A percentile compares a stretch with the other conserved stretches of the same genome.
Conservation (phyloP, 75 land plant genomes). For the Azolla pinnata region DNA sequence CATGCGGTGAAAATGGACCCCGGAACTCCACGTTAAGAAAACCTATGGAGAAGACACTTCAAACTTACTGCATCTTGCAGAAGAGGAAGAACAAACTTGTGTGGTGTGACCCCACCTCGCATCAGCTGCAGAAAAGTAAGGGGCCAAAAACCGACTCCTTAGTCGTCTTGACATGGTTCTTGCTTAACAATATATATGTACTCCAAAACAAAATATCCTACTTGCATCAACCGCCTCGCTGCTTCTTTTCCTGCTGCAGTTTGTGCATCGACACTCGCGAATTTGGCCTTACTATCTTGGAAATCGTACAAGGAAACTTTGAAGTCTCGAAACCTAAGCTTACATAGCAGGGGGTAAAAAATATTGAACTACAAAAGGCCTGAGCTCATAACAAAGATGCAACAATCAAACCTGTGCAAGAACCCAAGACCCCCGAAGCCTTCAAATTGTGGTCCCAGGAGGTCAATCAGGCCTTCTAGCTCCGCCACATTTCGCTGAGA, state of each 20-base stretch:
- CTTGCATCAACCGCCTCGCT: slow-evolving; percentile 62
- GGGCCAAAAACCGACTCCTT: not conserved
- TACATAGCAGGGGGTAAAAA: not conserved
- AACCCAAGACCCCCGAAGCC: slow-evolving; percentile 71
- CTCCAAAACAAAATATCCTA: slow-evolving; percentile 4
- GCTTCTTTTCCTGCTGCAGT: slow-evolving; percentile 48
- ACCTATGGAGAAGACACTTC: not conserved
- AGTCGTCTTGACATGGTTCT: not conserved
- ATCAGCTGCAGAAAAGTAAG: slow-evolving; percentile 54
- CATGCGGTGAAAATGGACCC: too few relatives aligned
- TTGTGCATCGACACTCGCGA: slow-evolving; percentile 29
- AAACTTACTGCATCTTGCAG: slow-evolving; percentile 70
- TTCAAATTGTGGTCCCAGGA: slow-evolving; percentile 57
- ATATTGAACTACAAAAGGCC: not conserved
- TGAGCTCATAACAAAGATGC: not conserved
- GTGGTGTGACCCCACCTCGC: slow-evolving; percentile 74
- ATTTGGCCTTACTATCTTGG: slow-evolving; percentile 14
- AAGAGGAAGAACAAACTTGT: slow-evolving; percentile 71
- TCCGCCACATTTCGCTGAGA: slow-evolving; percentile 69
- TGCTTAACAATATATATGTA: not conserved
- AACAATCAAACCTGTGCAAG: slow-evolving; percentile 47
- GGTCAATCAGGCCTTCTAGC: slow-evolving; percentile 77
- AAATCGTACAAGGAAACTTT: slow-evolving; percentile 49
- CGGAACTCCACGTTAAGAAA: not conserved
- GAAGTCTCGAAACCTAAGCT: slow-evolving; percentile 72